Base-by-base conservation (phyloP, 1,284 basidiomycete genomes). In the Cryptococcus sp. region DNA sequence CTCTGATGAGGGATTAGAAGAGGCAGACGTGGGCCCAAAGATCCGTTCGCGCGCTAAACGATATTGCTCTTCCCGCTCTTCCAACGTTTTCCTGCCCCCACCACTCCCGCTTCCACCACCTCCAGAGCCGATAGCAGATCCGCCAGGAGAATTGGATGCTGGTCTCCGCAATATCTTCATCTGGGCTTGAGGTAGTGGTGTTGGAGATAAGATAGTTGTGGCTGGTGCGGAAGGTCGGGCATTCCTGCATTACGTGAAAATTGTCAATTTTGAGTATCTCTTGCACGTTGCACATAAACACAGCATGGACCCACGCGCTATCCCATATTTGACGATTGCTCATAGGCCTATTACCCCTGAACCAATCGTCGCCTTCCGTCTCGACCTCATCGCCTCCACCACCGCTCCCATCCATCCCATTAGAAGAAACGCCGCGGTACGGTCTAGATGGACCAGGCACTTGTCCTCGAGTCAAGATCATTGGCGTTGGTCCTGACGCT, bases 261-360 rank as follows among this genome's bases (percentile, higher is more conserved):
- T 58, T 68, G 26, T 58, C 51, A 19, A 52, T 49, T 8, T 52
- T 22, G n/a, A 50, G 49, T 29, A 34, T n/a, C 4, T 25, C 41
- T 8, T 34, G 37, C 25, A 3, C 15, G 19, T 3, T 15, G 16
- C 7, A 38, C 23, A 39, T 13, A 3, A 29, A 13, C 16, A 41
- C 20, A 16, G 19, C 41, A 25, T 29, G 22, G 19, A 65, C 72
- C 65, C 51, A 74, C 72, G 72, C 72, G 46, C 63, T 62, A 37
- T 74, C 67, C 74, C 74, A 75, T 55, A 75, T 65, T 46, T 72
- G 65, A 19, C 70, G 53, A 58, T 73, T 74, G 20, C 62, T 61
- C 44, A 55, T 55, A 38, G 60, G 61, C 16, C 55, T 62, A 22
- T 53, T 39, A 22, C 61, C 67, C 47, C 68, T 39, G 29, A 70